Percentiles rank a stretch among this genome's conserved stretches.
Evolutionary conservation across 345 rosid species (phyloP).

Genomic region (Bretschneidera sinensis): DNA sequence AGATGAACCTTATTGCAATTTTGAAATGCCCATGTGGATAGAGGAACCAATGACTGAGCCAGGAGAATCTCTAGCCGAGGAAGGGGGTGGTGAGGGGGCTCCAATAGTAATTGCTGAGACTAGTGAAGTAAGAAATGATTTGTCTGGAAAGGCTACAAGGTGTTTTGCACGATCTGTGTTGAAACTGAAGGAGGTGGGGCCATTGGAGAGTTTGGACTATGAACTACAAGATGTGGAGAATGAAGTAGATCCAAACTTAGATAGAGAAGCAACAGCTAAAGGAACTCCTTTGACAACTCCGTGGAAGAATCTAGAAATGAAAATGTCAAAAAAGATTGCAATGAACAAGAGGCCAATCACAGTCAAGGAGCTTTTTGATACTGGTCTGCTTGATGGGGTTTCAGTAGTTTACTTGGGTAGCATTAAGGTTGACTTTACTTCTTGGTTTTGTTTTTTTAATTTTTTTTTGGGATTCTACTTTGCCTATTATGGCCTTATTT

Average conservation of each 20-base stretch:
- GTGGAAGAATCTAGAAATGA: conserved; percentile 47
- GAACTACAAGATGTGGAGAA: conserved; percentile 34
- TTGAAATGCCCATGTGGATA: conserved; percentile 12
- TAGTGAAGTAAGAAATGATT: conserved; percentile 13
- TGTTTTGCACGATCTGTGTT: conserved; percentile 25
- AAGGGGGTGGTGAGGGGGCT: too few species aligned
- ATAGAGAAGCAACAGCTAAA: conserved; percentile 47
- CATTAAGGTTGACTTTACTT: conserved; percentile 50
- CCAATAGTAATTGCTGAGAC: conserved; percentile 11
- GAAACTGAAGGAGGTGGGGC: conserved; percentile 39
- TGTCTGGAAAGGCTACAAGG: conserved; percentile 21
- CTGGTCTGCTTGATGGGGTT: conserved; percentile 84
- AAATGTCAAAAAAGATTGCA: conserved; percentile 49
- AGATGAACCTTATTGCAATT: conserved; percentile 14
- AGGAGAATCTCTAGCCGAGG: too few species aligned
- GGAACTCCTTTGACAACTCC: conserved; percentile 39
- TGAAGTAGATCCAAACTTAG: conserved; percentile 30
- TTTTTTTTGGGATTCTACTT: background rate
- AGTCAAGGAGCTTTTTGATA: conserved; percentile 87
- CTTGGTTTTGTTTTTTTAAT: background rate
- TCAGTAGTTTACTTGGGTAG: conserved; percentile 87
- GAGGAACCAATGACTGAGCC: too few species aligned
- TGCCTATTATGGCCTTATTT: too few species aligned
- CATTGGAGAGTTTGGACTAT: conserved; percentile 29
- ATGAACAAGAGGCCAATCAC: conserved; percentile 60